Evolutionary conservation across 768 basidiomycete species (phyloP), one percentile per base, ranked within the genome.

Genomic region (Leucogyrophana mollusca): DNA sequence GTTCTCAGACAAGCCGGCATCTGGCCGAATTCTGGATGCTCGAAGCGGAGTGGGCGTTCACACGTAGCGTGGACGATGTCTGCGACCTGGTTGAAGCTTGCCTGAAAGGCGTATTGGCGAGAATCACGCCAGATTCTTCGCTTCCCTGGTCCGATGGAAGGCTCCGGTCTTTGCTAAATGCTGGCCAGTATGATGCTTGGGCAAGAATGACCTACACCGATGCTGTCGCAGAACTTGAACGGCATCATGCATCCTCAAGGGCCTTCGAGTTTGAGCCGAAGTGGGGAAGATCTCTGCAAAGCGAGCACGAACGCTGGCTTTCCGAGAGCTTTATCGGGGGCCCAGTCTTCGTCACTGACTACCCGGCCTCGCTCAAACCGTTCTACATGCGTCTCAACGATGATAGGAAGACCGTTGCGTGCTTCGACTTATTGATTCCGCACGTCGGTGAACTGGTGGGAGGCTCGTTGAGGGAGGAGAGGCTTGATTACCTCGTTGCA

Each of bases 11-110:
- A 2, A 80, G 81, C 24, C 76, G 95, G n/a, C 96, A 99, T 61
- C 78, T 99, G 10, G 83, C 91, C 41, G 96, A 99, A 65, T 99
- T 99, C 66, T 97, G 92, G 89, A 99, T 99, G 96, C 80, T 97
- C 44, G 96, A 99, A 68, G 94, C 90, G 0, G 96, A 99, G 61
- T 85, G 91, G 78, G 83, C 83, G 0, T 87, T 83, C 59, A 68
- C 72, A 17, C 54, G 56, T 18, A 61, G 62, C 7, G 61, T 86
- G 4, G 68, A 70, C 3, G 72, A 75, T 34, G 63, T 88, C 14
- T 79, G 83, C 62, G 56, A 64, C 35, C 68, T 85, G 18, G 76
- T 80, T 3, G 87, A 90, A 60, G 72, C 65, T 16, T 73, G 67
- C 43, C 73, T 78, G 52, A 80, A 71, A 70, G 54, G 61, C 20